Conservation (phyloP, 2,329 filamentous ascomycete species). For the Graphiopsis chlorocephala region DNA sequence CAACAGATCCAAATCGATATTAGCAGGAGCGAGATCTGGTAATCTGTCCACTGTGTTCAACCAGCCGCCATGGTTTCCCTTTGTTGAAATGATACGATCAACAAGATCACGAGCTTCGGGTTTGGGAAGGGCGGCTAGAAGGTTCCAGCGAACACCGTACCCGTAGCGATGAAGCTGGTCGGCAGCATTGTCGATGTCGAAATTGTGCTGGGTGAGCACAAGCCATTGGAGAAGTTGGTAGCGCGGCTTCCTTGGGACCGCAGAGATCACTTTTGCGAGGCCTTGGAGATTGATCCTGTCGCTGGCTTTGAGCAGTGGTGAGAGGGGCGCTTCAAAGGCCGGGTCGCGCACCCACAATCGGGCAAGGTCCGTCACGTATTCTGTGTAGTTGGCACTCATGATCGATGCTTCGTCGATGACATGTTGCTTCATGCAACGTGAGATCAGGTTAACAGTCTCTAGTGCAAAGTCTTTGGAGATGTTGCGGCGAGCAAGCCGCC, state of each 20-base stretch:
- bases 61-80: background rate
- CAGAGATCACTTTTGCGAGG: background rate
- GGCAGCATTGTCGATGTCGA: background rate
- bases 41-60: background rate
- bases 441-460: background rate
- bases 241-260: background rate
- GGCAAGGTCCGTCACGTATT: background rate
- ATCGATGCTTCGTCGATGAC: background rate
- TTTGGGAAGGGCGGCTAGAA: background rate
- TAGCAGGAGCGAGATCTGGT: background rate
- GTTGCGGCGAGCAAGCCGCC: background rate
- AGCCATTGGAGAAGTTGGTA: conserved; percentile 17
- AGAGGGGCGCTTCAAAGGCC: background rate
- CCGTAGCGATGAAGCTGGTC: background rate
- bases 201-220: conserved; percentile 11
- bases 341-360: conserved; percentile 1
- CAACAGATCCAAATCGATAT: background rate
- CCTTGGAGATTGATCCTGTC: background rate
- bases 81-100: background rate
- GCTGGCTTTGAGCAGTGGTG: background rate
- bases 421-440: background rate
- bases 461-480: background rate
- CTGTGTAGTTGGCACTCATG: background rate
- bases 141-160: background rate
- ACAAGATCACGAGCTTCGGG: background rate